phyloP scores from a whole-genome alignment of 768 basidiomycete genomes.

The Pulveroboletus sp. region DNA sequence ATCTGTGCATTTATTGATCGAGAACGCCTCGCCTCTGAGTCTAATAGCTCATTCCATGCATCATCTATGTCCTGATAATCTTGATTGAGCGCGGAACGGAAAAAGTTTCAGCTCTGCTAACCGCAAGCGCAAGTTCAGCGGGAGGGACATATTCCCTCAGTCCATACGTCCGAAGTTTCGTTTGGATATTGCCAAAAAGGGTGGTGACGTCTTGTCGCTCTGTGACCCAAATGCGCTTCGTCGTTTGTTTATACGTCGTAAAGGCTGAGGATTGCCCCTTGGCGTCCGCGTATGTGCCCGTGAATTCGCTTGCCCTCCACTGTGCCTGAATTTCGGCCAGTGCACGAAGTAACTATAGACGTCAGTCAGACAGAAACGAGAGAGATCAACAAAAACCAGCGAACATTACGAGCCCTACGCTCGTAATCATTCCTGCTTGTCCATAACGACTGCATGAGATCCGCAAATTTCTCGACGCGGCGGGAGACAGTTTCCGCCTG shows the following conservation, averaged over 20 bases:
- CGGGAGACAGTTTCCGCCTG: slow-evolving; percentile 93
- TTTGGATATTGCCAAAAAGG: slow-evolving; percentile 89
- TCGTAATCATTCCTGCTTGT: slow-evolving; percentile 88
- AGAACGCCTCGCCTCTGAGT: slow-evolving; percentile 71
- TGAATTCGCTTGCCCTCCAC: slow-evolving; percentile 65
- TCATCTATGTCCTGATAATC: slow-evolving; percentile 59
- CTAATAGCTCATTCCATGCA: slow-evolving; percentile 70
- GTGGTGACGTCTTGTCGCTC: slow-evolving; percentile 86
- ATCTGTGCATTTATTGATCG: slow-evolving; percentile 86
- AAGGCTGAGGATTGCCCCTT: slow-evolving; percentile 72
- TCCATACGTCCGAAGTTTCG: slow-evolving; percentile 88
- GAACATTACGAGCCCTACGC: slow-evolving; percentile 67
- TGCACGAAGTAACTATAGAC: slow-evolving; percentile 55
- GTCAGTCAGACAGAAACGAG: slow-evolving; percentile 4
- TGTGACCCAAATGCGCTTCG: slow-evolving; percentile 81
- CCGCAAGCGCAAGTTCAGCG: slow-evolving; percentile 57
- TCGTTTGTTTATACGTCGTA: slow-evolving; percentile 76
- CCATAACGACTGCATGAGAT: slow-evolving; percentile 93
- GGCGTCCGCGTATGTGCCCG: slow-evolving; percentile 76
- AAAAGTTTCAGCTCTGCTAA: slow-evolving; percentile 25
- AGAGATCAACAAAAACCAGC: slow-evolving; percentile 15
- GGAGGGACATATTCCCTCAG: slow-evolving; percentile 81
- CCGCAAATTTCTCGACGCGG: slow-evolving; percentile 92
- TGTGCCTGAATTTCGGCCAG: slow-evolving; percentile 60
- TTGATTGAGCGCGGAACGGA: slow-evolving; percentile 6